Base-by-base conservation (phyloP, 202 grass and related monocot genomes). In the Sporobolus alterniflorus region DNA sequence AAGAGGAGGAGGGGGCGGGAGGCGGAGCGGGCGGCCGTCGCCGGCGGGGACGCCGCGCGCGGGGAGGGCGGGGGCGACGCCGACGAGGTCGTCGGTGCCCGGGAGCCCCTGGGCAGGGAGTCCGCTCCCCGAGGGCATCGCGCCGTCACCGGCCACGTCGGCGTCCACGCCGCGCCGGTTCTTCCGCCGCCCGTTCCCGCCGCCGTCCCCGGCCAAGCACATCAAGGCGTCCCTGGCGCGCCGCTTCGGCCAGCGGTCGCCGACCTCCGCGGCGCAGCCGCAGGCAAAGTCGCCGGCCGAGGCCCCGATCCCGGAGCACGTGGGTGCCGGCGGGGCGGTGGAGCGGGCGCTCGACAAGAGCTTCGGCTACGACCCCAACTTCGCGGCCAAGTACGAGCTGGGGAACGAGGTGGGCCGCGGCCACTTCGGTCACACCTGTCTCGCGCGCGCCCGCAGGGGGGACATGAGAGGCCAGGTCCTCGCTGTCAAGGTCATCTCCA, bases 401-500 rank as follows among this genome's bases (percentile, higher is more conserved):
- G 93, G 93, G 10, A 94, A 94, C 83, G 96, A 99, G 85, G 89
- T 99, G 55, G 96, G 96, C 5, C 89, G 89, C 52, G 96, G 96
- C 30, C 96, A 99, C 87, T 99, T 99, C 81, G 93, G 96, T 13
- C 91, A 96, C 82, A 96, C 97, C 56, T 96, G 93, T 84, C 83
- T 93, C 67, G 93, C 91, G 39, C 91, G 93, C 78, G 89, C 78
- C 55, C 94, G 92, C 75, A 99, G 86, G 83, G 97, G 97, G 7
- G 91, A 94, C 88, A 83, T 96, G 69, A 94, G 85, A 83, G 93
- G 97, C 42, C 93, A 99, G 44, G 59, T 86, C 34, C 67, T 99
- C 67, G 97, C 97, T 50, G 89, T 94, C 80, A 99, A 99, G 88
- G 91, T 99, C 84, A 99, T 99, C 81, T 90, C 97, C 47, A 99